phyloP scores from a whole-genome alignment of 306 rosid species.

The Gynostemma pentaphyllum region DNA sequence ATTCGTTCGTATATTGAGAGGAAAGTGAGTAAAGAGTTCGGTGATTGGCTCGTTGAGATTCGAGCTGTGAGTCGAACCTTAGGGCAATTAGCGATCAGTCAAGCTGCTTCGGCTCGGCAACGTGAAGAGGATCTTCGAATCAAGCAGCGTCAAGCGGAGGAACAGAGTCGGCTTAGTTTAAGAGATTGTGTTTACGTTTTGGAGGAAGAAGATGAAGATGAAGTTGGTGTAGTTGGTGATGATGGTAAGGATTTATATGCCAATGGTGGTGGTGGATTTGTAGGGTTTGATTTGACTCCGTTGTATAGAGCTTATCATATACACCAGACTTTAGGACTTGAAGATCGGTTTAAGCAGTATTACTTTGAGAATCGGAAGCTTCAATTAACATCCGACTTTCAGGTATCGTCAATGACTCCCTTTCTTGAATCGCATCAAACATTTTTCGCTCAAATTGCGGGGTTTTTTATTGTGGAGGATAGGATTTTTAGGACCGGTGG shows the following conservation, averaged over 20 bases:
- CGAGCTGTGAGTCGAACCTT: slow-evolving; percentile 83
- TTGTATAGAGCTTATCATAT: slow-evolving; percentile 73
- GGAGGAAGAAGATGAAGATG: slow-evolving; percentile 88
- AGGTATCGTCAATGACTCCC: slow-evolving; percentile 98
- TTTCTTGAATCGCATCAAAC: slow-evolving; percentile 98
- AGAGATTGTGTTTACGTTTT: slow-evolving; percentile 82
- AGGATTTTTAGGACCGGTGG: slow-evolving; percentile 89
- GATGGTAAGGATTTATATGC: slow-evolving; percentile 32
- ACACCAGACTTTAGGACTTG: slow-evolving; percentile 85
- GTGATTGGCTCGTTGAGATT: slow-evolving; percentile 97
- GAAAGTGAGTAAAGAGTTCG: slow-evolving; percentile 81
- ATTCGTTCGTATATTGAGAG: slow-evolving; percentile 82
- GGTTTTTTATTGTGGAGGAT: slow-evolving; percentile 94
- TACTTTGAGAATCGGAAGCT: slow-evolving; percentile 92
- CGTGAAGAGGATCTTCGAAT: slow-evolving; percentile 94
- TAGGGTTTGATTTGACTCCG: slow-evolving; percentile 86
- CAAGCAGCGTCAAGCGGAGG: slow-evolving; percentile 99
- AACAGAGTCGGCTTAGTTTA: slow-evolving; percentile 90
- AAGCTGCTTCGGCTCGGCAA: slow-evolving; percentile 90
- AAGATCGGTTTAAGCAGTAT: slow-evolving; percentile 81
- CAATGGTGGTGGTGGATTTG: slow-evolving; percentile 41
- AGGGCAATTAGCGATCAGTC: slow-evolving; percentile 90
- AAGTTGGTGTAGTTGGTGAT: slow-evolving; percentile 21
- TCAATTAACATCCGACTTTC: slow-evolving; percentile 90
- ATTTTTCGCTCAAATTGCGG: slow-evolving; percentile 91